These are phyloP conservation scores for Coemansia sp. DNA, from an alignment of 192 early-diverging fungal species.

Conservation along the genomic window DNA sequence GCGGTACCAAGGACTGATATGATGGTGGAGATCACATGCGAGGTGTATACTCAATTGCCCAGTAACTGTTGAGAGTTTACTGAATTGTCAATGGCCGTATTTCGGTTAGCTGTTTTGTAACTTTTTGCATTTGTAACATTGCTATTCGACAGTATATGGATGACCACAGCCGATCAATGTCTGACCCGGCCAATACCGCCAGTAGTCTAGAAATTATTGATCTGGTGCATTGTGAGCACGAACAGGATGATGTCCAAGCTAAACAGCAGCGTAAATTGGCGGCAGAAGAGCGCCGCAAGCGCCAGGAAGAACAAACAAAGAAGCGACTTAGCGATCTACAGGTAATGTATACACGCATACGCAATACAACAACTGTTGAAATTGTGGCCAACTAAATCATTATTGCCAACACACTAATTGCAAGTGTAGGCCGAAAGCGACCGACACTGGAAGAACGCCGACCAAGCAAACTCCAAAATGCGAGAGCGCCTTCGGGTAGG, in stretches of 20 bases:
- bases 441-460: constrained; percentile 81
- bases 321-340: constrained; percentile 60
- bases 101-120: not conserved
- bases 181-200: constrained; percentile 64
- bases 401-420: not conserved
- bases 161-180: not conserved
- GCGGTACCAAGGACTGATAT: constrained; percentile 16
- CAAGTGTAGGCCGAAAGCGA: constrained; percentile 66
- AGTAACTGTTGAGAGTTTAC: not conserved
- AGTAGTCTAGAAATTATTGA: constrained; percentile 68
- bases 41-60: not conserved
- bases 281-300: constrained; percentile 56
- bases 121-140: not conserved
- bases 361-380: not conserved
- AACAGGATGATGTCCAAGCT: constrained; percentile 57
- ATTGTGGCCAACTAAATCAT: not conserved
- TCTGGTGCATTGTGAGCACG: constrained; percentile 57
- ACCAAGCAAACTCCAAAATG: constrained; percentile 70
- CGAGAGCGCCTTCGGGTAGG: constrained; percentile 71
- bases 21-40: not conserved
- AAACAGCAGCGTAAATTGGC: constrained; percentile 62
- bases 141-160: not conserved
- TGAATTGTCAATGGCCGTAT: not conserved
- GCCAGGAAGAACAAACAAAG: constrained; percentile 50
- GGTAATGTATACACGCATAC: constrained; percentile 1